phyloP scores from a whole-genome alignment of 129 eudicot species.

The Heracleum sosnowskyi region DNA sequence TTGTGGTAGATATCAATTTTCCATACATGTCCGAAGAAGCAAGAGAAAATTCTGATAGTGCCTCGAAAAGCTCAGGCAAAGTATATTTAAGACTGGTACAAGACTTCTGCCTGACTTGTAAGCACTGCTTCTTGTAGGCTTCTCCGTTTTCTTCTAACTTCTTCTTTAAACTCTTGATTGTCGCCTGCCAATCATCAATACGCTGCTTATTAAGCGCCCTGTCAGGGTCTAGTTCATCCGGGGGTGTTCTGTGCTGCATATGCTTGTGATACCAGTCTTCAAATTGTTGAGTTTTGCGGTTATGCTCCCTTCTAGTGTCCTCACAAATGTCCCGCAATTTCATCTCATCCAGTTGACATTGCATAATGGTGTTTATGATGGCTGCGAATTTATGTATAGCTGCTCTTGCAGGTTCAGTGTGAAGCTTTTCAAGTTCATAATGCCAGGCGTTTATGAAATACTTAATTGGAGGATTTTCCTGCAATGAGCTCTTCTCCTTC shows the following conservation, averaged over 20 bases:
- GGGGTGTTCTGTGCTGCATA: slow-evolving; percentile 42
- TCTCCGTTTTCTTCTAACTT: slow-evolving; percentile 66
- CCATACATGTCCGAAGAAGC: slow-evolving; percentile 68
- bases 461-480: slow-evolving; percentile 59
- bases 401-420: slow-evolving; percentile 67
- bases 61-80: slow-evolving; percentile 74
- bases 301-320: slow-evolving; percentile 61
- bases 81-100: slow-evolving; percentile 58
- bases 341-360: slow-evolving; percentile 73
- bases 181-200: slow-evolving; percentile 46
- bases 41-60: slow-evolving; percentile 56
- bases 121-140: slow-evolving; percentile 46
- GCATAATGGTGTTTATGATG: slow-evolving; percentile 55
- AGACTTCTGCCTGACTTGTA: slow-evolving; percentile 87
- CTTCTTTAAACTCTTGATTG: slow-evolving; percentile 50
- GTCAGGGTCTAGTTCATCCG: slow-evolving; percentile 59
- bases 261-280: slow-evolving; percentile 68
- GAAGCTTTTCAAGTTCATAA: slow-evolving; percentile 79
- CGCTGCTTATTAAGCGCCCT: slow-evolving; percentile 41
- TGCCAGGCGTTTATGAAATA: slow-evolving; percentile 62
- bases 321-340: slow-evolving; percentile 57
- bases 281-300: slow-evolving; percentile 45
- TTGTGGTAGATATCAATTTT: slow-evolving; percentile 42
- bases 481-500: slow-evolving; percentile 79
- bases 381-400: slow-evolving; percentile 75